Evolutionary conservation across 2,329 filamentous ascomycete genomes (phyloP).

Genomic region (Pestalotiopsis sp.): DNA sequence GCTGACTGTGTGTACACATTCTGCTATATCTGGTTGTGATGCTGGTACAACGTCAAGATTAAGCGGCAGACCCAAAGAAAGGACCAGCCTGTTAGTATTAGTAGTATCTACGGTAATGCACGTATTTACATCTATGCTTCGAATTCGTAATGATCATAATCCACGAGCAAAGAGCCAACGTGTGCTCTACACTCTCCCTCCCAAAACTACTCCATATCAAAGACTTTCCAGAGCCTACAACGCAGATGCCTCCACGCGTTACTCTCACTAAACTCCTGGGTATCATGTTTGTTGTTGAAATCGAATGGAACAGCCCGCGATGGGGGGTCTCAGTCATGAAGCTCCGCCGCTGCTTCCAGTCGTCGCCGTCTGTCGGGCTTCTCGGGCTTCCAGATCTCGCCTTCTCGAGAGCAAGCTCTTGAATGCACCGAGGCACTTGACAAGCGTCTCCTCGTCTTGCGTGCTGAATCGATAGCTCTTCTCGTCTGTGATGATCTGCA

Average conservation of each 20-base stretch:
- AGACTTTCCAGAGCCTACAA: constrained; percentile 3
- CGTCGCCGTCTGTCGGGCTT: constrained; percentile 20
- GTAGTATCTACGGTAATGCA: constrained; percentile 14
- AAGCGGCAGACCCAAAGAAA: background rate
- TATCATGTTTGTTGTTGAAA: constrained; percentile 12
- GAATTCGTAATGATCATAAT: constrained; percentile 24
- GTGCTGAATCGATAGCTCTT: constrained; percentile 80
- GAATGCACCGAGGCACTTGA: constrained; percentile 85
- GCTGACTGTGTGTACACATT: background rate
- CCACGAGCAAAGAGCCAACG: constrained; percentile 15
- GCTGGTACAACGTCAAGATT: background rate
- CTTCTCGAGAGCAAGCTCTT: constrained; percentile 82
- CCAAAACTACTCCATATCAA: background rate
- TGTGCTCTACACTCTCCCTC: background rate
- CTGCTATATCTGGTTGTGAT: background rate
- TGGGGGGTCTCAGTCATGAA: background rate
- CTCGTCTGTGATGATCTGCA: constrained; percentile 94
- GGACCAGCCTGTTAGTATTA: background rate
- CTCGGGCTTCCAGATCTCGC: constrained; percentile 60
- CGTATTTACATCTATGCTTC: constrained; percentile 18
- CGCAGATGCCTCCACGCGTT: background rate
- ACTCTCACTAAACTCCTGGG: constrained; percentile 13
- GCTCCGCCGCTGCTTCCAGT: constrained; percentile 1
- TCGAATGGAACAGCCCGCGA: background rate
- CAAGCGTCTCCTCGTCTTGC: constrained; percentile 77